phyloP scores from a whole-genome alignment of 2,329 filamentous ascomycete species.

The Fusarium poae region DNA sequence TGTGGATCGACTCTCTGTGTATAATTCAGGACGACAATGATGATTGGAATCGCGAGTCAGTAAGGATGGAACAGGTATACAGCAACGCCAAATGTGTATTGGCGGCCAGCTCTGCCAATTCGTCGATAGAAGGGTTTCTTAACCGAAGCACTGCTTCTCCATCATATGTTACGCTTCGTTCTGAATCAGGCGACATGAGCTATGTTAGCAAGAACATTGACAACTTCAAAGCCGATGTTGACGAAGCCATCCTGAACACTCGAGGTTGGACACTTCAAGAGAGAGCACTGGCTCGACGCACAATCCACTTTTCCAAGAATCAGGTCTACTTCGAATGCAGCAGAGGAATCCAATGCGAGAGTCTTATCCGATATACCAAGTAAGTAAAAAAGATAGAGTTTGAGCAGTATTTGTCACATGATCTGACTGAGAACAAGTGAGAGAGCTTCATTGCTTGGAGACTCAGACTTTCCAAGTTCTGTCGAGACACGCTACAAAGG shows the following conservation, averaged over 20 bases:
- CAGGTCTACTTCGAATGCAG: constrained; percentile 20
- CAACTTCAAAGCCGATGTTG: constrained; percentile 53
- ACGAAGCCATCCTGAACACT: constrained; percentile 49
- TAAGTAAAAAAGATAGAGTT: background rate
- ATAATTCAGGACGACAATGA: background rate
- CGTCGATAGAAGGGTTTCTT: background rate
- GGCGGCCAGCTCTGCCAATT: background rate
- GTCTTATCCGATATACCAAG: background rate
- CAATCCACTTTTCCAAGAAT: constrained; percentile 10
- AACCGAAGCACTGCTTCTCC: background rate
- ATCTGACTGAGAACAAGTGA: background rate
- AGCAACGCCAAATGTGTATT: background rate
- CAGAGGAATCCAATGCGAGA: background rate
- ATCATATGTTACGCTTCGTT: background rate
- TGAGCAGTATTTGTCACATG: background rate
- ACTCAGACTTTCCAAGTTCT: background rate
- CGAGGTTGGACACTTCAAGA: constrained; percentile 26
- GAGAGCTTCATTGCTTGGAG: constrained; percentile 1
- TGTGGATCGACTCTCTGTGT: background rate
- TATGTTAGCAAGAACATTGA: constrained; percentile 52
- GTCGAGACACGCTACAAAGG: constrained; percentile 4
- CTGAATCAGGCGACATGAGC: background rate
- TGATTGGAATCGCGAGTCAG: background rate
- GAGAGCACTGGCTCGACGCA: constrained; percentile 2
- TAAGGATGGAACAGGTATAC: constrained; percentile 4